A percentile compares a stretch with the other conserved stretches of the same genome.
Evolutionary conservation across 2,329 filamentous ascomycete species (phyloP).

Genomic region (Arthroderma sp.): DNA sequence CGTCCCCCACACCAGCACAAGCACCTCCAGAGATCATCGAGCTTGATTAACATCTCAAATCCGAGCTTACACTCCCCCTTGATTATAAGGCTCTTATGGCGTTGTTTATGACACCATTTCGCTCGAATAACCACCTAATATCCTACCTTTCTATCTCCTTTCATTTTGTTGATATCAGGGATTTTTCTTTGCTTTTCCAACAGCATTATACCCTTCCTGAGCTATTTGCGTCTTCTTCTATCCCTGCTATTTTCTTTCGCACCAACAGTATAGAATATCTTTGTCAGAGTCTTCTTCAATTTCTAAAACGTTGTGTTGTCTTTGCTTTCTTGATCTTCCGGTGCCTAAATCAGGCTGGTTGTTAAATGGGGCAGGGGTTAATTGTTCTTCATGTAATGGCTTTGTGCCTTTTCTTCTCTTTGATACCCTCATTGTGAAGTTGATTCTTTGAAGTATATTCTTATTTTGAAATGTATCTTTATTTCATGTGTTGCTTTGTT

Average conservation of each 20-base stretch:
- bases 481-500: background rate
- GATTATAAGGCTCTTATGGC: background rate
- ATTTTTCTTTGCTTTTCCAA: background rate
- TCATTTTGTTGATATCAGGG: background rate
- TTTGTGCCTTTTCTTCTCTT: background rate
- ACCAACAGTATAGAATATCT: background rate
- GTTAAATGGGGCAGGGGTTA: background rate
- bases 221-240: background rate
- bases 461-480: background rate
- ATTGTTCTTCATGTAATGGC: background rate
- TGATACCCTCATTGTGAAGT: background rate
- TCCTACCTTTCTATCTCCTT: background rate
- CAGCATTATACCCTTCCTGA: background rate
- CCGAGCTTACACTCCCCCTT: background rate
- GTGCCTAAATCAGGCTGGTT: background rate
- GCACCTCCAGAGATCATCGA: slow-evolving; percentile 13
- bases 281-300: background rate
- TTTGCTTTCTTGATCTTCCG: background rate
- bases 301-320: background rate
- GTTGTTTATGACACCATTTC: background rate
- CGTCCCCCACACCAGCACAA: background rate
- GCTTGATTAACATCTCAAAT: slow-evolving; percentile 9
- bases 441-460: background rate
- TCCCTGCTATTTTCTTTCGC: background rate
- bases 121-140: background rate